Base-by-base conservation (phyloP, 164 flowering plant genomes). In the Stephania yunnanensis region DNA sequence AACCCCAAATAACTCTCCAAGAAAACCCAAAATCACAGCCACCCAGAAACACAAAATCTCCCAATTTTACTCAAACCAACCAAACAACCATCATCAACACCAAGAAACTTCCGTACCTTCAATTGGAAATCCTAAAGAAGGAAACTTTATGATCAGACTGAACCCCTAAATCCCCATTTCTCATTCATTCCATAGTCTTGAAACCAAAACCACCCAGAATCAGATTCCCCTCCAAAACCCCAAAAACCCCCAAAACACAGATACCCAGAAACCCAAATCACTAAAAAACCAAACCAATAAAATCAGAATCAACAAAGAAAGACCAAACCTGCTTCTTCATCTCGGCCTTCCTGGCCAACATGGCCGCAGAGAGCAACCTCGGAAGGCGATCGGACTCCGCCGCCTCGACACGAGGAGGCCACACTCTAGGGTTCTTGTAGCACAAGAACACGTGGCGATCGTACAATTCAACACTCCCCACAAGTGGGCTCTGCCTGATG, bases 381-480 rank as follows among this genome's bases (percentile, higher is more conserved):
- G 97, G 98, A 70, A 95, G 74, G 12, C 97, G 97, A 89, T 95
- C 98, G 72, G 91, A 92, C 84, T 92, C 97, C 3, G 97, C 92
- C 7, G 97, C 94, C 81, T 89, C 92, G 46, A 95, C 89, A 25
- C 89, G 84, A 0, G 94, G 86, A 0, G 98, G 98, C 97, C 97
- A 95, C 13, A 87, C 93, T 77, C 79, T 79, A 36, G 97, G 98
- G 71, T 89, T 87, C 85, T 92, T 95, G 81, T 94, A 94, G 80
- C 97, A 92, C 17, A 94, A 86, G 73, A 94, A 94, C 52, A 94
- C 91, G 72, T 94, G 98, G 19, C 98, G 88, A 65, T 89, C 81
- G 77, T 92, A 92, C 72, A 80, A 79, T 77, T 89, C 85, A 1
- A 95, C 95, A 22, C 91, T 87, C 4, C 95, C 98, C 12, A 84